Base-by-base conservation (phyloP, 1,284 basidiomycete genomes). In the Leccinum cinnamomeum region DNA sequence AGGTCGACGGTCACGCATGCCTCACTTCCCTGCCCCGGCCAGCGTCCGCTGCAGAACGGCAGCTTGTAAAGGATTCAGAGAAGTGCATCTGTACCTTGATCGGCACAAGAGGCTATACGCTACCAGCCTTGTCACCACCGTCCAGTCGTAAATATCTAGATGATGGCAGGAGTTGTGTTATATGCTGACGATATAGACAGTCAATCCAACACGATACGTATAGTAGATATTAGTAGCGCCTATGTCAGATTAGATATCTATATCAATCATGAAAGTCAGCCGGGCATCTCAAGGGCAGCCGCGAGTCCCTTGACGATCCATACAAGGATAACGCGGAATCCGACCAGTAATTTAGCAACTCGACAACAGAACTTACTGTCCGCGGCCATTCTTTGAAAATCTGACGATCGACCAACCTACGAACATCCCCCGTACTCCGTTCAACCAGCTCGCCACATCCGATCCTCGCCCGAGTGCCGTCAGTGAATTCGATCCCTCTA, bases 1-100 rank as follows among this genome's bases (percentile, higher is more conserved):
- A 20, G 11, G 77, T 77, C 23, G 67, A 70, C 11, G 71, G 64
- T 1, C 56, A 73, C 53, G 75, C 63, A 10, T 72, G 71, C 55
- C 46, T 72, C 55, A 75, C 71, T 37, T 70, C 62, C 48, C 35
- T 72, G 30, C 23, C 67, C 18, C 10, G 3, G 44, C 44, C 44
- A 46, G 18, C 5, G 44, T 20, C 44, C 44, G 18, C n/a, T 46
- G 1, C 35, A 5, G 39, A 74, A 35, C 53, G 63, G 35, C 20
- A 51, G 23, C 70, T 72, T 8, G 54, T 64, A 41, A 25, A 39
- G 65, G 57, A 53, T n/a, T 72, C 70, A 2, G 62, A 50, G 23
- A 7, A 57, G 7, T 69, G 64, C 0, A 63, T 73, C 5, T 12
- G 60, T 50, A 7, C 8, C 20, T 50, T 72, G 46, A 54, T 73